These are phyloP conservation scores for Colletotrichum kahawae DNA, from an alignment of 2,329 filamentous ascomycete species.

Conservation along the genomic window DNA sequence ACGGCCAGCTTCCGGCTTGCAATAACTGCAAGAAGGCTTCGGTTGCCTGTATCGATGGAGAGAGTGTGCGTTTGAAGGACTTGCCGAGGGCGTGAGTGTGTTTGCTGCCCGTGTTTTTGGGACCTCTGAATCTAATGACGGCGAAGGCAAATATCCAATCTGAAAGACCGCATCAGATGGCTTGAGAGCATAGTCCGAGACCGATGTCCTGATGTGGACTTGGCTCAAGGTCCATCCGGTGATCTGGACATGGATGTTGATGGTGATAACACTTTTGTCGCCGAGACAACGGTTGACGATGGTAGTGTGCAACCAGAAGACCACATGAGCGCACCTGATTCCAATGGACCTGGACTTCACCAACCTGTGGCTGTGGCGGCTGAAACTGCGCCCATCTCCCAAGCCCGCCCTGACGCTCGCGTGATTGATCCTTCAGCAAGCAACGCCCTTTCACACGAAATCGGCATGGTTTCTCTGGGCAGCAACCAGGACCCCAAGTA, in stretches of 20 bases:
- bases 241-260: conserved; percentile 1
- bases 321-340: neutral
- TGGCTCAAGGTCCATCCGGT: conserved; percentile 26
- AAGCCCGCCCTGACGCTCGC: conserved; percentile 12
- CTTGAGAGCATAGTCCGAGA: conserved; percentile 48
- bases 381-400: conserved; percentile 14
- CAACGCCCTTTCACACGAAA: conserved; percentile 49
- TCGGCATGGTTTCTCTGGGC: conserved; percentile 56
- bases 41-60: conserved; percentile 46
- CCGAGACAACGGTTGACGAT: conserved; percentile 20
- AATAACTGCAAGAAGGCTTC: conserved; percentile 48
- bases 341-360: neutral
- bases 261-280: neutral
- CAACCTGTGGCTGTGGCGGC: neutral
- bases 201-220: conserved; percentile 46
- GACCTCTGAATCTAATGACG: neutral
- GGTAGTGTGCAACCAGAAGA: conserved; percentile 19
- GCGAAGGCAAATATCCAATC: conserved; percentile 29
- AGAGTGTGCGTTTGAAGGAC: conserved; percentile 42
- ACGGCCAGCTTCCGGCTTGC: conserved; percentile 46
- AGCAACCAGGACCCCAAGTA: conserved; percentile 53
- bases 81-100: conserved; percentile 44
- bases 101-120: neutral
- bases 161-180: conserved; percentile 49
- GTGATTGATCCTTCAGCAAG: conserved; percentile 23